Conservation (phyloP, 1,139 yeast species). For the Geotrichum restrictum region DNA sequence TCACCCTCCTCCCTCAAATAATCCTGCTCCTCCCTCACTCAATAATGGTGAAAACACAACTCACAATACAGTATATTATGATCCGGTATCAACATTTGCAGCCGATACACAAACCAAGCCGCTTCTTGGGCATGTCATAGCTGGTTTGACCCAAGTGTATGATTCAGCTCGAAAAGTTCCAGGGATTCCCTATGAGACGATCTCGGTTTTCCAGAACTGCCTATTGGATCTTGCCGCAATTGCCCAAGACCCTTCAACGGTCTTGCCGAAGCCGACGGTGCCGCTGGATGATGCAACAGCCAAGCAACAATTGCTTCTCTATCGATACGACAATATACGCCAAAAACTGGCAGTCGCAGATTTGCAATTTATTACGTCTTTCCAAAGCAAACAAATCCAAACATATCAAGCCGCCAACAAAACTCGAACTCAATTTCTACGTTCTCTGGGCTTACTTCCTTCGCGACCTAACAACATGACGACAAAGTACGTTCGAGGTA, state of each 20-base stretch:
- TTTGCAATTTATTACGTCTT: constrained; percentile 1
- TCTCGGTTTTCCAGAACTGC: constrained; percentile 14
- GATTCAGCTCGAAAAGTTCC: constrained; percentile 9
- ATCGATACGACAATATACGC: constrained; percentile 15
- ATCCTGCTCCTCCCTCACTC: not conserved
- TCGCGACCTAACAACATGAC: not conserved
- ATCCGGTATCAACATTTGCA: not conserved
- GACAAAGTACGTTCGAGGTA: not conserved
- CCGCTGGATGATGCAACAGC: constrained; percentile 11
- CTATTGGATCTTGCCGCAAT: constrained; percentile 3
- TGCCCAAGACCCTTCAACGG: not conserved
- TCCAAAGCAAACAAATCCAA: constrained; percentile 13
- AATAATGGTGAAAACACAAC: not conserved
- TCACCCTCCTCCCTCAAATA: not conserved
- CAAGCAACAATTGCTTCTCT: constrained; percentile 16
- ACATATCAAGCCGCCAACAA: constrained; percentile 12
- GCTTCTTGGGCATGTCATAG: not conserved
- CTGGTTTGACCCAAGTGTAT: constrained; percentile 12
- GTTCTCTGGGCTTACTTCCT: constrained; percentile 11
- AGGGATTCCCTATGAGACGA: constrained; percentile 7
- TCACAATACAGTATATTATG: not conserved
- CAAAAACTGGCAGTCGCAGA: constrained; percentile 11
- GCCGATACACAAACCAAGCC: not conserved
- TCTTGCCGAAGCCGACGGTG: not conserved
- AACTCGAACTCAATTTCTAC: constrained; percentile 12